phyloP scores from a whole-genome alignment of 495 filamentous ascomycete genomes.

The Rostrohypoxylon terebratum region DNA sequence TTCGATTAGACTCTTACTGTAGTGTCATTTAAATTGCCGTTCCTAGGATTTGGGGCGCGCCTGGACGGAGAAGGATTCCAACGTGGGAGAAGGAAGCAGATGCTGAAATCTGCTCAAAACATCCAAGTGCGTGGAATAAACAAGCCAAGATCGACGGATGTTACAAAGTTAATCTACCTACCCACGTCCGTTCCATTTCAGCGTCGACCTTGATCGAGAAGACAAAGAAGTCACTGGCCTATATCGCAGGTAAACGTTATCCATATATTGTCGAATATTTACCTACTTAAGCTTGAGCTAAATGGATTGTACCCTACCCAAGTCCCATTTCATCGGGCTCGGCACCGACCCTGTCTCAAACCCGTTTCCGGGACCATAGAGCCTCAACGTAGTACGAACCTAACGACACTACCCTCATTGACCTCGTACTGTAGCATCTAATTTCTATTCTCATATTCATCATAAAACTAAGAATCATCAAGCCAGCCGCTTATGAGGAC shows the following conservation, averaged over 20 bases:
- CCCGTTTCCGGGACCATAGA: constrained; percentile 29
- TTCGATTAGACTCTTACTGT: neutral
- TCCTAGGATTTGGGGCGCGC: neutral
- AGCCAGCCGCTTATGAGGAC: neutral
- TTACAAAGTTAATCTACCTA: neutral
- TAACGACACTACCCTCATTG: neutral
- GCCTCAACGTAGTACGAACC: constrained; percentile 23
- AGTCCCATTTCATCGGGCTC: constrained; percentile 1
- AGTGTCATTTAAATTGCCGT: neutral
- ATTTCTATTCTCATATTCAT: neutral
- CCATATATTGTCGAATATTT: neutral
- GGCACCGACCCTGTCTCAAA: constrained; percentile 27
- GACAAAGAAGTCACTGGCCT: neutral
- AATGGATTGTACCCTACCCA: neutral
- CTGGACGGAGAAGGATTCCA: neutral
- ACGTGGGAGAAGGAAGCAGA: neutral
- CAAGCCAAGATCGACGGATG: neutral
- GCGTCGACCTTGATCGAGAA: neutral
- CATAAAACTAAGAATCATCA: neutral
- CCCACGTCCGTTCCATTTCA: neutral
- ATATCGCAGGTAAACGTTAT: neutral
- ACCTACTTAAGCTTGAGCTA: neutral
- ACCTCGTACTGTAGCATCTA: neutral
- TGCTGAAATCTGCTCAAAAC: neutral
- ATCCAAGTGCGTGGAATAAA: neutral